These are phyloP conservation scores for Pisolithus orientalis DNA, from an alignment of 768 basidiomycete species.

Conservation along the genomic window DNA sequence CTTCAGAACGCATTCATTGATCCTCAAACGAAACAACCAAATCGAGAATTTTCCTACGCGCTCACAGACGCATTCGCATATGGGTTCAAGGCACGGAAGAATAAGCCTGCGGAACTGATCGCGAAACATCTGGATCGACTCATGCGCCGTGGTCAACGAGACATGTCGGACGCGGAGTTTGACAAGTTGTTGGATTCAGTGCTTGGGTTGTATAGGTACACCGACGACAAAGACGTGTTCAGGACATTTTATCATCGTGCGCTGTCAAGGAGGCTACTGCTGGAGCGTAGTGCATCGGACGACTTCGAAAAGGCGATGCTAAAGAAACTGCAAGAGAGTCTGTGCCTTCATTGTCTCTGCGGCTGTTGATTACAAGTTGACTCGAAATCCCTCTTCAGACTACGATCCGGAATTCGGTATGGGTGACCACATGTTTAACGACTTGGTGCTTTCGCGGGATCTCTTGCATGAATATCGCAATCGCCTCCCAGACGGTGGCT, in stretches of 20 bases:
- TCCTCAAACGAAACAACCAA: conserved; percentile 30
- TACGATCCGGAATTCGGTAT: conserved; percentile 95
- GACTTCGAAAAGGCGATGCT: conserved; percentile 84
- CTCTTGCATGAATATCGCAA: conserved; percentile 59
- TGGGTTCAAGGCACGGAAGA: conserved; percentile 70
- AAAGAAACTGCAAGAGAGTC: conserved; percentile 76
- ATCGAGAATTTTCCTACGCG: conserved; percentile 60
- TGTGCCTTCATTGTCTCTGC: conserved; percentile 26
- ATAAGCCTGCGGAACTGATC: conserved; percentile 88
- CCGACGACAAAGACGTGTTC: conserved; percentile 92
- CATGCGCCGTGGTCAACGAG: conserved; percentile 83
- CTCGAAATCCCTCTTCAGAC: conserved; percentile 37
- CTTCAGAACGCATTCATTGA: conserved; percentile 48
- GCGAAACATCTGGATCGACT: conserved; percentile 85
- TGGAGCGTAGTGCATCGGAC: conserved; percentile 80
- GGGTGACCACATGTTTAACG: conserved; percentile 95
- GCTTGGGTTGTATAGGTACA: conserved; percentile 75
- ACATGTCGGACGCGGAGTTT: conserved; percentile 57
- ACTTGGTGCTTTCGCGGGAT: conserved; percentile 73
- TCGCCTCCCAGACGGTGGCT: conserved; percentile 32
- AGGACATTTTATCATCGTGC: conserved; percentile 87
- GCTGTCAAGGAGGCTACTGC: conserved; percentile 78
- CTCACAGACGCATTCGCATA: conserved; percentile 62
- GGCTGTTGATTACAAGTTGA: conserved; percentile 11
- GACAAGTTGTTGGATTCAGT: conserved; percentile 56